Percentiles rank a stretch among this genome's conserved stretches.
phyloP scores from a whole-genome alignment of 495 filamentous ascomycete genomes.

The Lophiotrema nucula region DNA sequence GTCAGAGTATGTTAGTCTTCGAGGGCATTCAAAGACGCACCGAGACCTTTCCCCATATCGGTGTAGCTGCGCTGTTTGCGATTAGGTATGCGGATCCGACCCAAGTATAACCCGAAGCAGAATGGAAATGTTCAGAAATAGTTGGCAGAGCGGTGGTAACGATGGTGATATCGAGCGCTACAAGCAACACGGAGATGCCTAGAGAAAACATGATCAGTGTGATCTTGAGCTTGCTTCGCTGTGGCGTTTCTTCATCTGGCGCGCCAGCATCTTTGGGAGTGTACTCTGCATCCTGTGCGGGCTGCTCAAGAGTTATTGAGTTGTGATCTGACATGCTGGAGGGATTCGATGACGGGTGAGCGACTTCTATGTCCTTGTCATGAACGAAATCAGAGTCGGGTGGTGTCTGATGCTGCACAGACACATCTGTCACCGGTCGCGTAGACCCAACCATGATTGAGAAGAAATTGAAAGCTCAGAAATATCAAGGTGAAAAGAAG shows the following conservation, averaged over 20 bases:
- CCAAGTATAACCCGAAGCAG: conserved; percentile 53
- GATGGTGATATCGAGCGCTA: conserved; percentile 43
- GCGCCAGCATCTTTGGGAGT: neutral
- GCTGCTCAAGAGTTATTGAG: neutral
- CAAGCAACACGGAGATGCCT: conserved; percentile 44
- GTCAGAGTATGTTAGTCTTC: no score
- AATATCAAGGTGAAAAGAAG: no score
- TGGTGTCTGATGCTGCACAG: neutral
- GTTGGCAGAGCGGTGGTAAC: conserved; percentile 54
- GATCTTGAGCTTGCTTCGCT: conserved; percentile 40
- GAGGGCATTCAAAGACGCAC: no score
- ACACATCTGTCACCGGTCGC: neutral
- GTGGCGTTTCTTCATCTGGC: conserved; percentile 15
- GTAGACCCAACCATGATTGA: no score
- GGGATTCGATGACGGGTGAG: neutral
- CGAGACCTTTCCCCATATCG: conserved; percentile 78
- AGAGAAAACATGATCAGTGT: conserved; percentile 43
- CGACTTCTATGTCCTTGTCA: neutral
- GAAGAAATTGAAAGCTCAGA: no score
- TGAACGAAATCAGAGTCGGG: neutral
- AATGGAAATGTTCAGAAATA: conserved; percentile 48
- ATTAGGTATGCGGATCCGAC: conserved; percentile 57
- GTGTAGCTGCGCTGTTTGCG: conserved; percentile 65
- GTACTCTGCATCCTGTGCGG: neutral
- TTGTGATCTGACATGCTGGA: neutral